Percentiles rank a stretch among this genome's conserved stretches.
These are phyloP conservation scores for Cyberlindnera suaveolens DNA, from an alignment of 805 yeast species.

Conservation along the genomic window DNA sequence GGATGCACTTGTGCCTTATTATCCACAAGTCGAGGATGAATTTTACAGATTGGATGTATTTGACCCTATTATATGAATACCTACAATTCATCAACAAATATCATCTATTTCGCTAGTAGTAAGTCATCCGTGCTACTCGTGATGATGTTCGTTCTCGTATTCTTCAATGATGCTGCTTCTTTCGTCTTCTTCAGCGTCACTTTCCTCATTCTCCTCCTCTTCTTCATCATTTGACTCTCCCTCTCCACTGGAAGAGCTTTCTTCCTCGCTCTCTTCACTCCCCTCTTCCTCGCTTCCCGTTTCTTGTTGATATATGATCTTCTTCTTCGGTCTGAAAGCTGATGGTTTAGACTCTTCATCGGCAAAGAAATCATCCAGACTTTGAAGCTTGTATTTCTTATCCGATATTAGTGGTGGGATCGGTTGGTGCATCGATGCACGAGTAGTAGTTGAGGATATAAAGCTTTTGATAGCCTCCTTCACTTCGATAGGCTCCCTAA, in stretches of 20 bases:
- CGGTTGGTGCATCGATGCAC: not conserved
- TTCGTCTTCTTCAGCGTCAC: slow-evolving; percentile 1
- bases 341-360: slow-evolving; percentile 28
- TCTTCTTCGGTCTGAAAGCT: slow-evolving; percentile 6
- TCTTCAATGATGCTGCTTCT: slow-evolving; percentile 1
- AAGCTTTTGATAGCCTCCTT: slow-evolving; percentile 33
- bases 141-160: not conserved
- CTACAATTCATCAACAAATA: not conserved
- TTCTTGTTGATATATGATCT: slow-evolving; percentile 10
- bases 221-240: slow-evolving; percentile 10
- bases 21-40: slow-evolving; percentile 49
- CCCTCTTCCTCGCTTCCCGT: slow-evolving; percentile 26
- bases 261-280: slow-evolving; percentile 29
- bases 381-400: slow-evolving; percentile 55
- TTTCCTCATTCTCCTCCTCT: slow-evolving; percentile 8
- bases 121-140: not conserved
- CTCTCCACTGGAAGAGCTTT: slow-evolving; percentile 23
- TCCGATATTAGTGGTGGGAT: slow-evolving; percentile 13
- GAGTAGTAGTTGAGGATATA: slow-evolving; percentile 11
- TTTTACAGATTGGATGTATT: slow-evolving; percentile 16
- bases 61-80: slow-evolving; percentile 16
- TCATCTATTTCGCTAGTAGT: not conserved
- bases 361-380: slow-evolving; percentile 81
- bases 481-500: slow-evolving; percentile 33
- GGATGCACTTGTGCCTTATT: slow-evolving; percentile 77